Conservation (phyloP, 306 rosid genomes). For the Prunus fruticosa region DNA sequence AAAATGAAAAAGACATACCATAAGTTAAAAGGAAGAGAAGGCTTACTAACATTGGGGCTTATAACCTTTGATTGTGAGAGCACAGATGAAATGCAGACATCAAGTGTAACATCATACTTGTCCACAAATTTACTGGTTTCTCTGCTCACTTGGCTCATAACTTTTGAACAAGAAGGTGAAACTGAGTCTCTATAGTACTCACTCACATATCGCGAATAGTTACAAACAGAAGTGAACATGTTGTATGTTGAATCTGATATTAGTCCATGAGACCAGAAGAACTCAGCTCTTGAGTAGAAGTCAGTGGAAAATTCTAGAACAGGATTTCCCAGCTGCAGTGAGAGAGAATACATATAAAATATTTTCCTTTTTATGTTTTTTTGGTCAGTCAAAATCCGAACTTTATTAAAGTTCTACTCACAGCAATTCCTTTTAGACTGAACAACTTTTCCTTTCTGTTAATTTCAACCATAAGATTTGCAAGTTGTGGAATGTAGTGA, state of each 20-base stretch:
- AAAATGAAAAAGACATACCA: not conserved
- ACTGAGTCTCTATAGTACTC: constrained; percentile 37
- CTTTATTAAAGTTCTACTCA: constrained; percentile 29
- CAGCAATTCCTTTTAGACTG: constrained; percentile 72
- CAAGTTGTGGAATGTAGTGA: constrained; percentile 83
- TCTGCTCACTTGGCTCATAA: constrained; percentile 59
- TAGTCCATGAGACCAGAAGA: constrained; percentile 49
- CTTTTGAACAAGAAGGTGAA: constrained; percentile 42
- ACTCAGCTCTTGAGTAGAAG: constrained; percentile 45
- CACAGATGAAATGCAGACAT: constrained; percentile 69
- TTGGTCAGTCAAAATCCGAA: not conserved
- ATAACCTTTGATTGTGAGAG: constrained; percentile 56
- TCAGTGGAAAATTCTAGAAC: constrained; percentile 42
- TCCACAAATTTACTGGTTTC: constrained; percentile 81
- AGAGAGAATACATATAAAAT: not conserved
- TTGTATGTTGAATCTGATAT: constrained; percentile 45
- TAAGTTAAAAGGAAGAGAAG: not conserved
- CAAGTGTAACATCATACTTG: constrained; percentile 79
- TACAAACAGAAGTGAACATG: constrained; percentile 39
- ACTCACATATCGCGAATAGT: constrained; percentile 41
- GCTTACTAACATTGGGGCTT: constrained; percentile 44
- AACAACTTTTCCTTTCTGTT: constrained; percentile 50
- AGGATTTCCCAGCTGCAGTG: constrained; percentile 38
- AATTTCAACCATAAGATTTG: constrained; percentile 55
- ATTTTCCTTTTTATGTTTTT: not conserved